Evolutionary conservation across 345 rosid species (phyloP).

Genomic region (sweet orange (Citrus sinensis)): DNA sequence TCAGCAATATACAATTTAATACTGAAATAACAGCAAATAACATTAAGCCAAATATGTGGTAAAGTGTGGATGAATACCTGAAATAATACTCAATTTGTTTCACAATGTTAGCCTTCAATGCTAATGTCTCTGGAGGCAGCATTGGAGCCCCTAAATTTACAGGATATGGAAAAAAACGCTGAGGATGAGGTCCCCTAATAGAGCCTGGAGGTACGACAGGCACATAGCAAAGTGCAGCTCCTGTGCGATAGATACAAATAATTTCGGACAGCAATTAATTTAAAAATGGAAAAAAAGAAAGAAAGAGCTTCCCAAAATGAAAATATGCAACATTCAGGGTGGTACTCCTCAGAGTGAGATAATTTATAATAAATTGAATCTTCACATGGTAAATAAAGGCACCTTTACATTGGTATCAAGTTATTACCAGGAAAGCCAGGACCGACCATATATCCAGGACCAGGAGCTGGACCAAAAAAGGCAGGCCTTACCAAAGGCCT

Average conservation of each 20-base stretch:
- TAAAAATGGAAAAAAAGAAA: neutral
- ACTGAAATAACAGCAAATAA: neutral
- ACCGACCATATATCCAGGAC: constrained; percentile 79
- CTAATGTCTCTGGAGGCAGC: constrained; percentile 41
- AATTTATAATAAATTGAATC: neutral
- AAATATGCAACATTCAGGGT: neutral
- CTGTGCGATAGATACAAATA: constrained; percentile 33
- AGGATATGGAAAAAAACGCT: constrained; percentile 57
- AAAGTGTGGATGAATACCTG: constrained; percentile 43
- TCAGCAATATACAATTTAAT: neutral
- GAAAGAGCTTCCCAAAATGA: neutral
- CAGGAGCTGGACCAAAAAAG: constrained; percentile 61
- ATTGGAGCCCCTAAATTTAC: constrained; percentile 44
- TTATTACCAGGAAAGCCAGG: constrained; percentile 75
- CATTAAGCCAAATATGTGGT: neutral
- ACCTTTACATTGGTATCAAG: constrained; percentile 8
- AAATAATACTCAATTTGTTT: constrained; percentile 93
- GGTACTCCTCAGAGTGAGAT: neutral
- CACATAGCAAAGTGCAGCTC: constrained; percentile 62
- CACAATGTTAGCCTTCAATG: constrained; percentile 51
- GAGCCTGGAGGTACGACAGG: constrained; percentile 68
- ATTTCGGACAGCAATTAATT: constrained; percentile 4
- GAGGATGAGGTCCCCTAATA: constrained; percentile 72
- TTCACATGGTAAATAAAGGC: constrained; percentile 3
- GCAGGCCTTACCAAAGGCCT: constrained; percentile 62